Base-by-base conservation (phyloP, 2,329 filamentous ascomycete genomes). In the Colletotrichum lindemuthianum region DNA sequence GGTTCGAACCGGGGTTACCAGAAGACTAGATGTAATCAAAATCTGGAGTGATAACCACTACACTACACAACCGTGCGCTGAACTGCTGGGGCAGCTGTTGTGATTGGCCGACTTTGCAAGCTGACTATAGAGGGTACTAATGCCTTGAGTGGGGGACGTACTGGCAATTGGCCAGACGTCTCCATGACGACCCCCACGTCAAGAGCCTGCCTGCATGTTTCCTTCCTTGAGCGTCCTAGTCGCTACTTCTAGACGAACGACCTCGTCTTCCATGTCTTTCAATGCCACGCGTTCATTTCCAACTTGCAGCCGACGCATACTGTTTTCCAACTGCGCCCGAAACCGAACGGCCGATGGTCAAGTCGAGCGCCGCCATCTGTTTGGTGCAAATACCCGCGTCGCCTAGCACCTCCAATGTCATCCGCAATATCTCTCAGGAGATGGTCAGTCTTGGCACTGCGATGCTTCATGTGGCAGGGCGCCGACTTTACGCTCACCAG, bases 31-130 rank as follows among this genome's bases (percentile, higher is more conserved):
- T n/a, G 6, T 7, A 2, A 65, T 65, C 63, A 65, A 65, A 65
- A 65, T 65, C 63, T 40, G 63, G 58, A 61, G 63, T 65, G 63
- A 65, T 65, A 56, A 65, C 63, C 63, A 47, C 63, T 65, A 65
- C 63, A 65, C 63, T 65, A 65, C 16, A 65, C 63, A 65, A 65
- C 63, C 63, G 2, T 4, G 8, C 1, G 6, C 4, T 4, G 7
- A 24, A 12, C 44, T 13, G 32, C 43, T 24, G 50, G 43, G 24
- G 44, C 15, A 48, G 43, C 44, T 33, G 40, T 6, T 37, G 33
- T 61, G 45, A 61, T 61, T 65, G 57, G 50, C 10, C 33, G 1
- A 1, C 6, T 9, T 4, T 2, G 2, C 5, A 16, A 56, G 12
- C 13, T 2, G 44, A 6, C 1, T 2, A 57, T 34, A 7, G 16